Percentiles rank a stretch among this genome's conserved stretches.
Evolutionary conservation across 2,329 filamentous ascomycete species (phyloP).

Genomic region (Pseudonectria foliicola): DNA sequence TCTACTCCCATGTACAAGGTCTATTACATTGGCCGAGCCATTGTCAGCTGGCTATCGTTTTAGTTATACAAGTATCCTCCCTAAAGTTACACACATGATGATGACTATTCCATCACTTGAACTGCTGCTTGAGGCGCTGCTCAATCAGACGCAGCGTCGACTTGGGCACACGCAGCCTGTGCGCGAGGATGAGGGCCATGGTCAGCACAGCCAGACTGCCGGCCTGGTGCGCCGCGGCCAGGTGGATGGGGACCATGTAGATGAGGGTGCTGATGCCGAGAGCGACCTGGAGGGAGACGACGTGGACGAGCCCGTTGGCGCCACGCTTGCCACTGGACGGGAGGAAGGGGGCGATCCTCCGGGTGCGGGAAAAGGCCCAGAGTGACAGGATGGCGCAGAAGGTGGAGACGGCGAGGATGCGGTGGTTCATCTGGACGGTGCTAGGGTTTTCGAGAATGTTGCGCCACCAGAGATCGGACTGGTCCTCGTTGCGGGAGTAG

Average conservation of each 20-base stretch:
- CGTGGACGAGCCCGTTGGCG: constrained; percentile 71
- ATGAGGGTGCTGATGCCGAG: constrained; percentile 87
- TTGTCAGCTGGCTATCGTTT: background rate
- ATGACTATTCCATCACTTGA: constrained; percentile 10
- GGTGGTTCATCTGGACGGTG: constrained; percentile 91
- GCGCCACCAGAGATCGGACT: constrained; percentile 86
- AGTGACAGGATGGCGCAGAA: constrained; percentile 75
- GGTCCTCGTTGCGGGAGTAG: constrained; percentile 73
- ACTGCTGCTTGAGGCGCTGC: constrained; percentile 35
- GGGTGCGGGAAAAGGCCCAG: constrained; percentile 71
- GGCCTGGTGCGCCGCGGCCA: constrained; percentile 90
- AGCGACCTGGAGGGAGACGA: constrained; percentile 72
- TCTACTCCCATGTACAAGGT: too few species aligned
- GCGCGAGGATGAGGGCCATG: constrained; percentile 71
- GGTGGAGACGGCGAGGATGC: constrained; percentile 82
- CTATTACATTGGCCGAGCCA: too few species aligned
- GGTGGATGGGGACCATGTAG: constrained; percentile 83
- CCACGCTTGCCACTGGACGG: constrained; percentile 60
- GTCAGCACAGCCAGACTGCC: constrained; percentile 80
- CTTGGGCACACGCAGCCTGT: constrained; percentile 66
- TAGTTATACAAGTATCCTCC: background rate
- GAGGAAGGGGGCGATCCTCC: constrained; percentile 49
- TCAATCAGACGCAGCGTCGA: constrained; percentile 55
- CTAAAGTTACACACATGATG: background rate
- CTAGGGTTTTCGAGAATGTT: constrained; percentile 97